Percentiles rank a stretch among this genome's conserved stretches.
These are phyloP conservation scores for Letharia lupina DNA, from an alignment of 495 filamentous ascomycete genomes.

Conservation along the genomic window DNA sequence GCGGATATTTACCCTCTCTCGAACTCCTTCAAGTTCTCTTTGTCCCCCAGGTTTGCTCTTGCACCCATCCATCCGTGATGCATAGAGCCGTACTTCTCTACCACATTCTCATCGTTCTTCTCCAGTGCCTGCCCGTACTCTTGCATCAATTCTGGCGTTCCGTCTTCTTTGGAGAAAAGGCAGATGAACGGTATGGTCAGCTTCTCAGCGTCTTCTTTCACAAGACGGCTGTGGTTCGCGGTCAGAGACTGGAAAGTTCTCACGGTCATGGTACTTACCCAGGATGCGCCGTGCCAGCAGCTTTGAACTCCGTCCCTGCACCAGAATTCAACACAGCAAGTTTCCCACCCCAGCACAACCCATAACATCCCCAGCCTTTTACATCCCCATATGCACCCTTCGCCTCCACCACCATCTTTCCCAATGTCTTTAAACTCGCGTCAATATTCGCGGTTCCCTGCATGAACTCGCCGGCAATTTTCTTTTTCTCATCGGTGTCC, in stretches of 20 bases:
- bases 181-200: slow-evolving; percentile 46
- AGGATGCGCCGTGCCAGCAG: slow-evolving; percentile 44
- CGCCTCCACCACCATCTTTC: slow-evolving; percentile 25
- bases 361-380: slow-evolving; percentile 36
- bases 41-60: slow-evolving; percentile 44
- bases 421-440: slow-evolving; percentile 17
- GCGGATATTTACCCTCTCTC: slow-evolving; percentile 39
- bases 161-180: slow-evolving; percentile 48
- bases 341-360: slow-evolving; percentile 47
- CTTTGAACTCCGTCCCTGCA: slow-evolving; percentile 36
- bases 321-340: slow-evolving; percentile 8
- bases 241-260: not conserved
- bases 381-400: slow-evolving; percentile 30
- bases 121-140: slow-evolving; percentile 8
- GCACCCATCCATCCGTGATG: slow-evolving; percentile 59
- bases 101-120: slow-evolving; percentile 35
- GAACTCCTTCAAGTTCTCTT: slow-evolving; percentile 44
- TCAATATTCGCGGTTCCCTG: slow-evolving; percentile 21
- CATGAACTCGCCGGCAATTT: slow-evolving; percentile 29
- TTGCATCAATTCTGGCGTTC: slow-evolving; percentile 31
- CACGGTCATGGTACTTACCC: slow-evolving; percentile 26
- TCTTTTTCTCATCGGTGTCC: slow-evolving; percentile 40
- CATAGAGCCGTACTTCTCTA: slow-evolving; percentile 47
- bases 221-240: slow-evolving; percentile 30
- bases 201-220: slow-evolving; percentile 36